Evolutionary conservation across 2,329 filamentous ascomycete genomes (phyloP).

Genomic region (Alternaria sp.): DNA sequence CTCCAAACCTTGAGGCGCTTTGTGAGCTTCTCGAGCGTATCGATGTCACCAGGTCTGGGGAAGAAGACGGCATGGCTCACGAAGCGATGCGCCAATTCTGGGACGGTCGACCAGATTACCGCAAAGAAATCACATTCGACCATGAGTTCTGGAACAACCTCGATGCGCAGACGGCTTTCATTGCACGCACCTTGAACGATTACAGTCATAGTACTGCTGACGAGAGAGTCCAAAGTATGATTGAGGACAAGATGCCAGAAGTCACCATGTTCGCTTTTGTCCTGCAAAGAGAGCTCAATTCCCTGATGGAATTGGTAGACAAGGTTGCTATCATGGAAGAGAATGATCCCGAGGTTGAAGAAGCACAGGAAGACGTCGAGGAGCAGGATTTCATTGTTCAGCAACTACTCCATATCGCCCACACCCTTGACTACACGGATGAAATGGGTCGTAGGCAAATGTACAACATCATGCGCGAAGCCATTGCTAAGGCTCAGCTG

Average conservation of each 20-base stretch:
- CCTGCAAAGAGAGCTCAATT: constrained; percentile 80
- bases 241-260: constrained; percentile 94
- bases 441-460: constrained; percentile 95
- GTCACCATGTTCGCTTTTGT: constrained; percentile 90
- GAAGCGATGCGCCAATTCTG: constrained; percentile 97
- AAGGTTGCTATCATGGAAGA: constrained; percentile 62
- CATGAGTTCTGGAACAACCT: constrained; percentile 82
- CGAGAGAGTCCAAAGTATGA: constrained; percentile 74
- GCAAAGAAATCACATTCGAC: constrained; percentile 74
- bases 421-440: constrained; percentile 95
- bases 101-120: constrained; percentile 87
- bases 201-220: constrained; percentile 81
- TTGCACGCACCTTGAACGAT: constrained; percentile 91
- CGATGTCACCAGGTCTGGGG: constrained; percentile 88
- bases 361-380: constrained; percentile 80
- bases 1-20: constrained; percentile 76
- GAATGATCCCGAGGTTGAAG: constrained; percentile 64
- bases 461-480: constrained; percentile 88
- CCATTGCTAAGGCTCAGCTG: constrained; percentile 83
- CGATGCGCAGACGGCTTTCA: constrained; percentile 85
- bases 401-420: constrained; percentile 89
- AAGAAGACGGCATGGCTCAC: constrained; percentile 87
- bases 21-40: constrained; percentile 93
- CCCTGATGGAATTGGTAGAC: constrained; percentile 69
- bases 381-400: constrained; percentile 96